Evolutionary conservation across 805 yeast species (phyloP), one percentile per base, ranked within the genome.

Genomic region (Metschnikowia sp.): DNA sequence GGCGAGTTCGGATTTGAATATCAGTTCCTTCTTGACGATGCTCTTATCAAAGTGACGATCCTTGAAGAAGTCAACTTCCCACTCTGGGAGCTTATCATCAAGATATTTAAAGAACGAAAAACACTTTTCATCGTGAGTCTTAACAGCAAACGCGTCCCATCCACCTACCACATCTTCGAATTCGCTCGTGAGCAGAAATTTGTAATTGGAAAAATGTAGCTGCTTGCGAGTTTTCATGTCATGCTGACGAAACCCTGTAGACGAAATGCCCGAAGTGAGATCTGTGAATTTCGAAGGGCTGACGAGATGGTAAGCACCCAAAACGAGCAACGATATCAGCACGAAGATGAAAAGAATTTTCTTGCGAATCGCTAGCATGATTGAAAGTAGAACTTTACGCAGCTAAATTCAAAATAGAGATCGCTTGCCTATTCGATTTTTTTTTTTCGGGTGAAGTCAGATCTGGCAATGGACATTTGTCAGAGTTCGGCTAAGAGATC

Each of bases 161-260:
- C 42, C 42, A 18, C 47, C 47, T 7, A 48, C 40, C 29, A 31
- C 36, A 13, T 36, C 29, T 31, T 42, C 48, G 12, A 56, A 49
- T 8, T 32, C 39, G 33, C 43, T 49, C n/a, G 50, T 31, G 12
- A 41, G 36, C 44, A 44, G 49, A 39, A 46, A 54, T 33, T 38
- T 41, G 47, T 54, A 54, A 13, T 45, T 46, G 11, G 48, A 39
- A 42, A 33, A 56, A 39, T 56, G 57, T 40, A 54, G 36, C 18
- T 26, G 28, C 13, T 45, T 42, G 10, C 56, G 44, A n/a, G 38
- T 40, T 8, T 33, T 35, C 8, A 22, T 10, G 32, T 55, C 53
- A 28, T 40, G 44, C 7, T 10, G 31, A 9, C 19, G 22, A 32
- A 47, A 49, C 8, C 49, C 48, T 5, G 36, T n/a, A 3, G 44